Evolutionary conservation across 768 basidiomycete genomes (phyloP).

Genomic region (Tricholoma furcatifolium): DNA sequence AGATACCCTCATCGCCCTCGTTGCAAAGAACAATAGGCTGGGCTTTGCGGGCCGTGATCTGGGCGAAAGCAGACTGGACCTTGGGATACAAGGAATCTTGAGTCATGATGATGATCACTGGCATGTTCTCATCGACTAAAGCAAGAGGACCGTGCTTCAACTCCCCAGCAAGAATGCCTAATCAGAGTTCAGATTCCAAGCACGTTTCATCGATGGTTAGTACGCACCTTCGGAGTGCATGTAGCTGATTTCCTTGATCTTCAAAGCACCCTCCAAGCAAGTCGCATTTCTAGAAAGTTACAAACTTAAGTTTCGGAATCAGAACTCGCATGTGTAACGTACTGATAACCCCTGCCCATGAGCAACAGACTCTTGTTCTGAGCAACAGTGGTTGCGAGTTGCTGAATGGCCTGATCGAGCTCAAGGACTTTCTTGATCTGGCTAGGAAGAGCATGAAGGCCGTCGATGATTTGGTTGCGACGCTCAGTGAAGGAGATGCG

Average conservation of each 20-base stretch:
- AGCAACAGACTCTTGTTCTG: constrained; percentile 87
- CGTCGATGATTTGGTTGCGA: constrained; percentile 90
- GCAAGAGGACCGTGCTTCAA: constrained; percentile 98
- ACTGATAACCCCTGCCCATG: constrained; percentile 99
- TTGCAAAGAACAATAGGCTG: constrained; percentile 95
- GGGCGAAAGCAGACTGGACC: constrained; percentile 93
- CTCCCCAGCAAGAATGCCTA: constrained; percentile 95
- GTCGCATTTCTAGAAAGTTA: constrained; percentile 70
- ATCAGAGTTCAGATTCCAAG: constrained; percentile 5
- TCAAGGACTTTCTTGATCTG: constrained; percentile 88
- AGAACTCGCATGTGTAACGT: constrained; percentile 26
- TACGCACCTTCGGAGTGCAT: constrained; percentile 73
- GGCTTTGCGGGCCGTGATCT: constrained; percentile 97
- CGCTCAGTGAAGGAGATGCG: constrained; percentile 90
- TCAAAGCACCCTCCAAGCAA: constrained; percentile 95
- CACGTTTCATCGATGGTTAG: neutral
- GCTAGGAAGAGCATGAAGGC: constrained; percentile 83
- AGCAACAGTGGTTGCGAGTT: constrained; percentile 77
- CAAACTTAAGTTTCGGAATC: constrained; percentile 5
- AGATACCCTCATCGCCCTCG: constrained; percentile 82
- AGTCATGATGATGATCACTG: constrained; percentile 99
- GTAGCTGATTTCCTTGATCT: constrained; percentile 99
- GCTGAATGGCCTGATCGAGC: constrained; percentile 72
- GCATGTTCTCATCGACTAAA: constrained; percentile 97
- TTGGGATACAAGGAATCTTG: constrained; percentile 98